Evolutionary conservation across 345 rosid genomes (phyloP), one percentile per base, ranked within the genome.

Genomic region (Noccaea bulbosa): DNA sequence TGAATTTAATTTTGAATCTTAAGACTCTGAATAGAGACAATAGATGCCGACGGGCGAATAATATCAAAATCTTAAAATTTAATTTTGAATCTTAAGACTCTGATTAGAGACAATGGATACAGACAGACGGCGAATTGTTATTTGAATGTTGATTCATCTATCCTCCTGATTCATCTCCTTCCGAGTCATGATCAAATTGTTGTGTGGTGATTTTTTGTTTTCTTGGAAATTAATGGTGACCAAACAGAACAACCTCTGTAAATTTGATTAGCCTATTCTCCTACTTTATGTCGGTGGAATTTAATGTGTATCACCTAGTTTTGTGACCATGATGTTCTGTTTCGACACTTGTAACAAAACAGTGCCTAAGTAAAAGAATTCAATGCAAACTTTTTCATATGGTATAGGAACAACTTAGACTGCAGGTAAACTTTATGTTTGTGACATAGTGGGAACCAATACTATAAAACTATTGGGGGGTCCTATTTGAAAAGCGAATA

Each of bases 261-360:
- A 52, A 52, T 22, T 40, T 17, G 20, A 12, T 41, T 22, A 58
- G 47, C 48, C 5, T 20, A 7, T 40, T 12, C 35, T 60, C 48
- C 34, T 60, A 43, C 65, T 61, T 61, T 10, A n/a, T 50, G 51
- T 60, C 38, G 32, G n/a, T 48, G 51, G 16, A 45, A 55, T 55
- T 53, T 27, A 48, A 48, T 55, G 32, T 22, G 11, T 1, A 61
- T 61, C 40, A 62, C 52, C n/a, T 44, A 44, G 66, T 62, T 62
- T 1, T 27, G 66, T 27, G 50, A 22, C 51, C 38, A 61, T 61
- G 48, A 43, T 43, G 51, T 59, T 59, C 1, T 59, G 20, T 16
- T 22, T 24, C 8, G 65, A 59, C 65, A 59, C 37, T 22, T 59
- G 65, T 17, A 1, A n/a, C 48, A 12, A 39, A n/a, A 40, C 64